phyloP scores from a whole-genome alignment of 2,329 filamentous ascomycete genomes.

The Venturia nashicola region DNA sequence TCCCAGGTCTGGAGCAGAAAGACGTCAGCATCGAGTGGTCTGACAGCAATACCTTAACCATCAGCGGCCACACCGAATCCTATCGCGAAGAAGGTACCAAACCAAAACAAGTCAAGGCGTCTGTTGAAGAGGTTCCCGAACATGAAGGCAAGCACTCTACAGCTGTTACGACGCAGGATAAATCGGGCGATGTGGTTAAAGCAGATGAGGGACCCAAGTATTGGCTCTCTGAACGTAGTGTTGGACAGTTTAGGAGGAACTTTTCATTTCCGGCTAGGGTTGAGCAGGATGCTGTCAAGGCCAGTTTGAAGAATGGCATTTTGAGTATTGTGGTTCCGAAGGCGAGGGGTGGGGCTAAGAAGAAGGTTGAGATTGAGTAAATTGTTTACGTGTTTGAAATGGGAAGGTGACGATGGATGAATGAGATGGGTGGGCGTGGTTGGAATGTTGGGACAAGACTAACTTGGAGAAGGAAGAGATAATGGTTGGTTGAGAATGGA shows the following conservation, averaged over 20 bases:
- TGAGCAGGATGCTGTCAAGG: conserved; percentile 47
- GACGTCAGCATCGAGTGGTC: conserved; percentile 68
- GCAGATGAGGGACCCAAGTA: conserved; percentile 39
- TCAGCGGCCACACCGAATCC: conserved; percentile 59
- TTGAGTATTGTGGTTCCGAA: conserved; percentile 47
- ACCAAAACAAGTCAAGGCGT: conserved; percentile 31
- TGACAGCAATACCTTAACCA: conserved; percentile 58
- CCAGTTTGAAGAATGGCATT: conserved; percentile 48
- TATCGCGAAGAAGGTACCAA: conserved; percentile 32
- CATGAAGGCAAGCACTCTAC: conserved; percentile 28
- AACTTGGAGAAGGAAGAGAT: too few relatives aligned
- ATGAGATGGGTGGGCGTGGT: too few relatives aligned
- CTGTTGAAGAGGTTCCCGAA: conserved; percentile 39
- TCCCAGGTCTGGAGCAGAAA: conserved; percentile 63
- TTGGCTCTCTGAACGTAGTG: conserved; percentile 52
- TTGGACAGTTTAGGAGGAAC: conserved; percentile 46
- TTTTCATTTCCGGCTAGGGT: conserved; percentile 47
- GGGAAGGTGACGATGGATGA: too few relatives aligned
- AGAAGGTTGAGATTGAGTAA: conserved; percentile 46
- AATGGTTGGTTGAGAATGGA: too few relatives aligned
- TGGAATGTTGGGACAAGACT: too few relatives aligned
- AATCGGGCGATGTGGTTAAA: conserved; percentile 25
- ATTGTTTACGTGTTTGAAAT: not conserved
- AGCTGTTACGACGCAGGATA: conserved; percentile 19
- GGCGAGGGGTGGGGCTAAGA: conserved; percentile 32